These are phyloP conservation scores for Penicillium coprophilum DNA, from an alignment of 495 filamentous ascomycete genomes.

Conservation along the genomic window DNA sequence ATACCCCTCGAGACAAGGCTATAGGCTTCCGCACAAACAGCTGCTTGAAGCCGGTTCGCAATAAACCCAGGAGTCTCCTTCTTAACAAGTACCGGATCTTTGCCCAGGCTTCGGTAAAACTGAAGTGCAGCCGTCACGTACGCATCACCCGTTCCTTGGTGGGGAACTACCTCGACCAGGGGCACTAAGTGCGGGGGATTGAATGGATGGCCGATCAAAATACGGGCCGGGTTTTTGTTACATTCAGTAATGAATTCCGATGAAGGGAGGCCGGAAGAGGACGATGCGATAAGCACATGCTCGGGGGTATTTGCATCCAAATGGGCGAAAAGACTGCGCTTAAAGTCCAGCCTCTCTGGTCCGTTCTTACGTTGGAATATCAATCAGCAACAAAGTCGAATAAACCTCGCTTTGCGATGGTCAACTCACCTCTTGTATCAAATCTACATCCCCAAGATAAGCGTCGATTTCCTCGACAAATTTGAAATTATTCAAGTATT, in stretches of 20 bases:
- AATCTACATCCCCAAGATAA: constrained; percentile 11
- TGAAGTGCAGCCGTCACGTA: constrained; percentile 23
- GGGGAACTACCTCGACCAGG: constrained; percentile 53
- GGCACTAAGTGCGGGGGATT: constrained; percentile 60
- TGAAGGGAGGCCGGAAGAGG: constrained; percentile 27
- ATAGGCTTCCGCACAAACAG: constrained; percentile 36
- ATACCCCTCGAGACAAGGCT: constrained; percentile 35
- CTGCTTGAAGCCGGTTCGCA: constrained; percentile 38
- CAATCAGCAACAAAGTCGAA: not conserved
- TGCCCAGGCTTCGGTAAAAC: constrained; percentile 44
- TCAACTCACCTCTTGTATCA: constrained; percentile 21
- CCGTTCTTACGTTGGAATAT: constrained; percentile 12
- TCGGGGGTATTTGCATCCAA: constrained; percentile 20
- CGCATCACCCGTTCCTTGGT: constrained; percentile 13
- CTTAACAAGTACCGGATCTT: constrained; percentile 46
- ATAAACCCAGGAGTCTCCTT: constrained; percentile 47
- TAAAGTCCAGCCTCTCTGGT: constrained; percentile 22
- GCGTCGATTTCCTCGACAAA: constrained; percentile 19
- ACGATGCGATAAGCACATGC: constrained; percentile 21
- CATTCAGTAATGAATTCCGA: constrained; percentile 24
- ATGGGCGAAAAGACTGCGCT: constrained; percentile 22
- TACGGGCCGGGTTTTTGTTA: constrained; percentile 31
- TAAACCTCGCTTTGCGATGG: not conserved
- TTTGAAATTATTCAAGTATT: constrained; percentile 15
- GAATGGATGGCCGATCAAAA: constrained; percentile 56